Conservation (phyloP, 2,329 filamentous ascomycete species). For the Orbilia blumenaviensis region DNA sequence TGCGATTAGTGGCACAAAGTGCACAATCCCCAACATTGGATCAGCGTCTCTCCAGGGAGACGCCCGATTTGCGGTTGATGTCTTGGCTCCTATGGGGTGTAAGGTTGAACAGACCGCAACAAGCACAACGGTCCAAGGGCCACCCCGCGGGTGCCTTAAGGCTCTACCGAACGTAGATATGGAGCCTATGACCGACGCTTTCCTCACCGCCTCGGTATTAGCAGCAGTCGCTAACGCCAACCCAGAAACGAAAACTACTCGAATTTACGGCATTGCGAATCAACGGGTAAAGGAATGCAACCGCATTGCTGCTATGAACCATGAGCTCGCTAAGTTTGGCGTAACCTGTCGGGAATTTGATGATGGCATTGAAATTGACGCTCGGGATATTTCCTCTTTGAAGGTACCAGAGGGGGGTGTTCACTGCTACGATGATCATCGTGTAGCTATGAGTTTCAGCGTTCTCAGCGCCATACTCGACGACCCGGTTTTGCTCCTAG, state of each 20-base stretch:
- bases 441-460: constrained; percentile 98
- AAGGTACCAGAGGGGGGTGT: constrained; percentile 72
- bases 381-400: constrained; percentile 65
- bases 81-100: constrained; percentile 93
- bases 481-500: constrained; percentile 77
- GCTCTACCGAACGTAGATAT: constrained; percentile 88
- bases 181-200: constrained; percentile 99
- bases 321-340: constrained; percentile 92
- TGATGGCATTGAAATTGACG: constrained; percentile 84
- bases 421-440: constrained; percentile 95
- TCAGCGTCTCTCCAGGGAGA: constrained; percentile 92
- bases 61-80: constrained; percentile 89
- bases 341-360: constrained; percentile 86
- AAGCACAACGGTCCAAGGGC: constrained; percentile 93
- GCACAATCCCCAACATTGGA: constrained; percentile 95
- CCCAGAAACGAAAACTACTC: constrained; percentile 71
- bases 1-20: constrained; percentile 93
- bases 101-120: constrained; percentile 81
- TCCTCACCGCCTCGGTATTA: constrained; percentile 91
- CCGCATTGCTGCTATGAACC: constrained; percentile 92
- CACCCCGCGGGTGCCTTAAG: constrained; percentile 75
- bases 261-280: constrained; percentile 93
- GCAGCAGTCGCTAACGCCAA: constrained; percentile 85
- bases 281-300: constrained; percentile 99
- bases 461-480: constrained; percentile 80